phyloP scores from a whole-genome alignment of 2,329 filamentous ascomycete genomes.

The Aspergillus sp. region DNA sequence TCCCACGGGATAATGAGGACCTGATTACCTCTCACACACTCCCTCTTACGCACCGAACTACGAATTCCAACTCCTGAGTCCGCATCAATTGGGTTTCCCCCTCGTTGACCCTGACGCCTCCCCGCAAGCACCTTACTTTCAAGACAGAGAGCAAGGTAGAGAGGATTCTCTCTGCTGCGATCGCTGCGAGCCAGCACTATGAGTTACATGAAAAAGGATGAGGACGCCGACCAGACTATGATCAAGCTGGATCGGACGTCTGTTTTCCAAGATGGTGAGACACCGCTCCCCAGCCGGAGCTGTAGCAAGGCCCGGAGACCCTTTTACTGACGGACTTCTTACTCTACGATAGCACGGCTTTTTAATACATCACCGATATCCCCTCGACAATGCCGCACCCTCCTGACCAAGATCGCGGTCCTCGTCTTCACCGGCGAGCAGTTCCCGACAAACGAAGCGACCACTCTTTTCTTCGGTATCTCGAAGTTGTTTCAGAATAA shows the following conservation, averaged over 20 bases:
- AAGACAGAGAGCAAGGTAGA: constrained; percentile 15
- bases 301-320: constrained; percentile 14
- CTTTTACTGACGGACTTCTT: constrained; percentile 17
- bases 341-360: constrained; percentile 68
- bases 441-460: constrained; percentile 96
- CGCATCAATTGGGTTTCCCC: constrained; percentile 23
- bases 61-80: constrained; percentile 19
- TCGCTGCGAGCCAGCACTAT: constrained; percentile 52
- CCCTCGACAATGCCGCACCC: constrained; percentile 93
- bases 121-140: constrained; percentile 11
- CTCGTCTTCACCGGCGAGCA: constrained; percentile 95
- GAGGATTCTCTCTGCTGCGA: constrained; percentile 26
- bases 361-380: constrained; percentile 98
- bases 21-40: constrained; percentile 27
- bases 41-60: constrained; percentile 21
- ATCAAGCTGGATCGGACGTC: constrained; percentile 97
- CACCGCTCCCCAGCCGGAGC: neutral
- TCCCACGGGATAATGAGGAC: constrained; percentile 30
- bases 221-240: constrained; percentile 90
- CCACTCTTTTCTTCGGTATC: constrained; percentile 96
- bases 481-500: constrained; percentile 99
- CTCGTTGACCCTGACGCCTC: constrained; percentile 25
- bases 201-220: constrained; percentile 99
- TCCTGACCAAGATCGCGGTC: constrained; percentile 94
- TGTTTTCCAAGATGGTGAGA: constrained; percentile 95